These are phyloP conservation scores for Fusarium abutilonis DNA, from an alignment of 2,329 filamentous ascomycete species.

Conservation along the genomic window DNA sequence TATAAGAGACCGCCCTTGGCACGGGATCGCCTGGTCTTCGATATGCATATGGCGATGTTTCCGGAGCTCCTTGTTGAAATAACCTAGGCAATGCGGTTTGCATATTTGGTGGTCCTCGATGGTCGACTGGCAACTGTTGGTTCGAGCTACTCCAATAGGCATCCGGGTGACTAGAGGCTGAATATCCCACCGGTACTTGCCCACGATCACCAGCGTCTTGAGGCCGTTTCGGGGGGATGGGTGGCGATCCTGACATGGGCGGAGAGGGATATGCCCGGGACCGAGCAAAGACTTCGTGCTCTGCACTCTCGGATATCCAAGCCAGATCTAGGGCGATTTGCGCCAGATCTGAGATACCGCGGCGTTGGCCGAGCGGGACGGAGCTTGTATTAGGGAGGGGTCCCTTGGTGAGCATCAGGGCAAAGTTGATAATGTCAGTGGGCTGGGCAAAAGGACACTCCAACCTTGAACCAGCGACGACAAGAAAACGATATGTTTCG, in stretches of 20 bases:
- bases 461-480: constrained; percentile 28
- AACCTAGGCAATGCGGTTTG: constrained; percentile 42
- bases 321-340: constrained; percentile 60
- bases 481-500: constrained; percentile 3
- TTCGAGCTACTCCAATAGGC: constrained; percentile 57
- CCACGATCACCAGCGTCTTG: constrained; percentile 66
- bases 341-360: constrained; percentile 65
- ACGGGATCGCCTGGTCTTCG: constrained; percentile 41
- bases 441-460: constrained; percentile 30
- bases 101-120: constrained; percentile 40
- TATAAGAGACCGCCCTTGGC: constrained; percentile 42
- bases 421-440: constrained; percentile 39
- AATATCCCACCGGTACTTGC: constrained; percentile 57
- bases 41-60: constrained; percentile 42
- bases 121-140: constrained; percentile 41
- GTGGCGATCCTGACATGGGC: constrained; percentile 77
- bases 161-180: constrained; percentile 58
- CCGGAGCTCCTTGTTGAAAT: constrained; percentile 44
- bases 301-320: constrained; percentile 61
- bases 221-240: constrained; percentile 66
- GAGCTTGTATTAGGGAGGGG: constrained; percentile 55
- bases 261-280: constrained; percentile 74
- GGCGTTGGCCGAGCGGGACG: constrained; percentile 66
- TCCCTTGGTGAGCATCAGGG: constrained; percentile 65
- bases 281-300: constrained; percentile 63